Evolutionary conservation across 2,329 filamentous ascomycete species (phyloP), one percentile per base, ranked within the genome.

Genomic region (Cadophora sp.): DNA sequence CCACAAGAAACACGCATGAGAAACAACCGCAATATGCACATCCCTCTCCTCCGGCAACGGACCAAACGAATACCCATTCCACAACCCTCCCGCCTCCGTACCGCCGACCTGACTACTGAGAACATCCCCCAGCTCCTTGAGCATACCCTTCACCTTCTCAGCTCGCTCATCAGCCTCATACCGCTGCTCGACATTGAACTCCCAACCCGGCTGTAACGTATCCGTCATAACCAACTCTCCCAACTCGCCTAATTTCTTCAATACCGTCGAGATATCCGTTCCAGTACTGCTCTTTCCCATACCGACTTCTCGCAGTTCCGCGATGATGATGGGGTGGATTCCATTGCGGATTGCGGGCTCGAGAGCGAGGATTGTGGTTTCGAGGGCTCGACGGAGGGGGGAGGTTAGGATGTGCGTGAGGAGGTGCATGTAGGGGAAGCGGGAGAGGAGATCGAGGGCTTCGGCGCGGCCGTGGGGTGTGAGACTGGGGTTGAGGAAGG

Each of bases 1-100:
- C 41, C 43, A 20, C 16, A 50, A 13, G 41, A 61, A 36, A n/a
- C 5, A 16, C 14, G 14, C 43, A 61, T 61, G 59, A 11, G 41
- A 30, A n/a, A 61, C 59, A 6, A 61, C 45, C 13, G 43, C 59
- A 36, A 61, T 50, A 24, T 61, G 43, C 9, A 61, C 43, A 61
- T 61, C 43, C 45, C 24, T 48, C 20, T 39, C 56, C 16, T 59
- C 36, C 13, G 24, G 4, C 18, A 59, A 11, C 30, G n/a, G 16
- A 7, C n/a, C 8, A 24, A 20, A 13, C 4, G 18, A 16, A 30
- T 50, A 45, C 16, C 16, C 24, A 50, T 50, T 33, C 43, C 30
- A 61, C 59, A 27, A 20, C 22, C 33, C 5, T 3, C 13, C 30
- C 24, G 6, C 33, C 24, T 61, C 39, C 22, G 13, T 3, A 36